Evolutionary conservation across 768 basidiomycete genomes (phyloP), one percentile per base, ranked within the genome.

Genomic region (Trametopsis cervina): DNA sequence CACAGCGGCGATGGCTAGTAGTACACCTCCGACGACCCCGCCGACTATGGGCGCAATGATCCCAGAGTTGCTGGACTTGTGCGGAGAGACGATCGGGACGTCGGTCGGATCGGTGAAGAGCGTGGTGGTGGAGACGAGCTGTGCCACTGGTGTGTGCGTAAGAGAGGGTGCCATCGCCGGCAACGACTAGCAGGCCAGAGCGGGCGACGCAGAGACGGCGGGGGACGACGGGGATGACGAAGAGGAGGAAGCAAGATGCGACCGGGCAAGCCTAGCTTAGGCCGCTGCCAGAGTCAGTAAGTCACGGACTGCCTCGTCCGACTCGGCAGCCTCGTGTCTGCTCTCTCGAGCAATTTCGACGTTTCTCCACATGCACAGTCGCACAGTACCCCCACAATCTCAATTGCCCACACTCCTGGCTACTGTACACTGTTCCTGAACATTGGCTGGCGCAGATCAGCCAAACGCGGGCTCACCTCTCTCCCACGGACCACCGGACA

Each of bases 31-130:
- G 2, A 58, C 66, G 0, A 69, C 63, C 7, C 78, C 78, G 4
- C 77, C 77, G 4, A 65, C 74, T 51, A 81, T 74, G 10, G 75
- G 72, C 10, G 59, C 71, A 9, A 80, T 58, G 6, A 78, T 78
- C 5, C 78, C 52, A 27, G 54, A 18, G 0, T n/a, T 26, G 57
- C 22, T 20, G 23, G 53, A 4, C 15, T 20, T 35, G 23, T 18
- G 42, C 1, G 37, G 40, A 22, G 13, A 35, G 13, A 44, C 50
- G 0, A 52, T 45, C 2, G 52, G 12, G 21, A 44, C 49, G 21
- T 49, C 46, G 11, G 53, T 18, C 7, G 51, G 24, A 40, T 51
- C 54, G 40, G 46, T 47, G 17, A 54, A 26, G 50, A 56, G 60
- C 43, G 60, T 53, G 25, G 65, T 67, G 17, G 63, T 64, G 18